Base-by-base conservation (phyloP, 257 asterid species). In the Ehretia macrophylla region DNA sequence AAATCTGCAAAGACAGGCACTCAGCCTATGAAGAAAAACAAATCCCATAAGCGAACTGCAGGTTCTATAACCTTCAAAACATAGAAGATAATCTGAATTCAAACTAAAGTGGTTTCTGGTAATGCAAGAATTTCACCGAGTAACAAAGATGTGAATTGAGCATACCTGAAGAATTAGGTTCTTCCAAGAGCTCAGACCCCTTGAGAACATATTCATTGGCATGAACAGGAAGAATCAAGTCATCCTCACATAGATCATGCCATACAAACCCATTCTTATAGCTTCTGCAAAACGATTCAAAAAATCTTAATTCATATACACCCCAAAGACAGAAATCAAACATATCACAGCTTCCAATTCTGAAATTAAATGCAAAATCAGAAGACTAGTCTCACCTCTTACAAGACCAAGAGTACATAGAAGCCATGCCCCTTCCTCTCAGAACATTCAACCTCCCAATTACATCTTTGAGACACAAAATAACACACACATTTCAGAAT, bases 361-460 rank as follows among this genome's bases (percentile, higher is more conserved):
- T 27, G 6, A 49, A 49, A 17, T 8, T 49, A 49, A 8, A n/a
- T n/a, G 17, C 27, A 49, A 17, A 49, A n/a, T 17, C 9, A 5
- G 8, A 42, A 42, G 47, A 10, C 14, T 1, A 10, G 42, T 27
- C 66, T 66, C 80, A 93, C 99, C 99, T 89, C 81, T 93, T 93
- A 85, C 95, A 93, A 75, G 99, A 89, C 99, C 99, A 93, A 17
- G 99, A 87, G 58, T 89, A 93, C 79, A 77, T 72, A 0, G 94
- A 82, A 78, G 97, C 94, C 88, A 93, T 83, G 67, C 97, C 94
- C 73, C 90, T 77, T 68, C 99, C 99, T 68, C 99, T 80, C 82
- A 93, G 72, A 22, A 58, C 80, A 58, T 81, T 87, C 14, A 93
- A 91, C 83, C 92, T 87, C 64, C 82, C 85, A 55, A 87, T 81